Evolutionary conservation across 164 flowering plant genomes (phyloP).

Genomic region (Magnolia sinica): DNA sequence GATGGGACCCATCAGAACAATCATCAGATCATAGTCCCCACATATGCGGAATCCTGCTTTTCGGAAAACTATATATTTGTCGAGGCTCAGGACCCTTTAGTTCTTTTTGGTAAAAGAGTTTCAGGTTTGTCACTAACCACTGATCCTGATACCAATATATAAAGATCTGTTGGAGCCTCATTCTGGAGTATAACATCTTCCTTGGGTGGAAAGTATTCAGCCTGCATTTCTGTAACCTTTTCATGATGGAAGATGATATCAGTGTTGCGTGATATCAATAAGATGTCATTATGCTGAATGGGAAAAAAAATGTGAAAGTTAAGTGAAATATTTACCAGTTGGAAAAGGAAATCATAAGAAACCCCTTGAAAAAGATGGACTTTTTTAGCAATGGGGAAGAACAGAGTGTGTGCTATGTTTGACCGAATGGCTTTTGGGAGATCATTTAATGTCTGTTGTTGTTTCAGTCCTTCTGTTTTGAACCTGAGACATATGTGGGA

Average conservation of each 20-base stretch:
- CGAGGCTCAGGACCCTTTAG: neutral
- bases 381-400: conserved; percentile 65
- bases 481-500: conserved; percentile 86
- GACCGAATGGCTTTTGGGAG: conserved; percentile 92
- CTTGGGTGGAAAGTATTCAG: conserved; percentile 90
- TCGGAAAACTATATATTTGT: too few species aligned
- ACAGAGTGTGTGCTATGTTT: conserved; percentile 71
- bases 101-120: neutral
- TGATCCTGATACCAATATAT: conserved; percentile 83
- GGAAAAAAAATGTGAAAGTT: neutral
- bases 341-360: conserved; percentile 83
- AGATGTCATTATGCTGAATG: neutral
- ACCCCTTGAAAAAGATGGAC: conserved; percentile 75
- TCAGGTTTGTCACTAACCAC: conserved; percentile 39
- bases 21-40: neutral
- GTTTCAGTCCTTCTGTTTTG: conserved; percentile 85
- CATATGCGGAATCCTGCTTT: too few species aligned
- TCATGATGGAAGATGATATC: neutral
- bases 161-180: conserved; percentile 79
- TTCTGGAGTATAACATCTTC: conserved; percentile 83
- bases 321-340: conserved; percentile 51
- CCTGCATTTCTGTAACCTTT: conserved; percentile 87
- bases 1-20: neutral
- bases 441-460: conserved; percentile 66
- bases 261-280: neutral